Evolutionary conservation across 345 rosid genomes (phyloP).

Genomic region (rapeseed (Brassica napus)): Da-Ae NC_063446.1:1249001-1249500

Average conservation of each 20-base stretch:
- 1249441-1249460: too few species aligned
- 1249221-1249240: slow-evolving; percentile 18
- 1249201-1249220: slow-evolving; percentile 35
- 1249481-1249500: too few species aligned
- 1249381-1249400: not conserved
- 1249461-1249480: too few species aligned
- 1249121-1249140: slow-evolving; percentile 28
- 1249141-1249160: slow-evolving; percentile 38
- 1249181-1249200: slow-evolving; percentile 28
- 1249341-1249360: not conserved
- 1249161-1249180: slow-evolving; percentile 24
- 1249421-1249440: too few species aligned
- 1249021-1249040: slow-evolving; percentile 34
- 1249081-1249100: not conserved
- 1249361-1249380: not conserved
- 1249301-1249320: not conserved
- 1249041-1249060: slow-evolving; percentile 39
- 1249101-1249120: slow-evolving; percentile 10
- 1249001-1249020: slow-evolving; percentile 24
- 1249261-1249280: not conserved
- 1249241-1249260: slow-evolving; percentile 15
- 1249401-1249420: not conserved
- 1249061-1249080: slow-evolving; percentile 23
- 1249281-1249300: not conserved
- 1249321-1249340: not conserved